Evolutionary conservation across 2,329 filamentous ascomycete genomes (phyloP).

Genomic region (Tolypocladium pustulatum): DNA sequence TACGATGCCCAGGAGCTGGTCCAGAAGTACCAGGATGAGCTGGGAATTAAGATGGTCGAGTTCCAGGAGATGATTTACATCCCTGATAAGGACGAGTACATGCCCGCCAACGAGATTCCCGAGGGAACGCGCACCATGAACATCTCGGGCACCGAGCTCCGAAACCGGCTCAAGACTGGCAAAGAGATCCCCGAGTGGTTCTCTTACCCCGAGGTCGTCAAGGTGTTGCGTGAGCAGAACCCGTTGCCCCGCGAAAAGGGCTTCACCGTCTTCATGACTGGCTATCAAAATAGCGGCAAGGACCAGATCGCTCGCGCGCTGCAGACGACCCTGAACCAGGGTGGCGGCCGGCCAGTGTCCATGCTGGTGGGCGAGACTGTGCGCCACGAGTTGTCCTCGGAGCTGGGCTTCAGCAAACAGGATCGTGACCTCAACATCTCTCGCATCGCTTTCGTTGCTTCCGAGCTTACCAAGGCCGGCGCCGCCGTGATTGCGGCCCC

Average conservation of each 20-base stretch:
- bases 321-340: conserved; percentile 96
- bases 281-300: conserved; percentile 94
- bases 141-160: conserved; percentile 84
- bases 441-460: conserved; percentile 92
- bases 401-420: conserved; percentile 87
- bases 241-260: conserved; percentile 84
- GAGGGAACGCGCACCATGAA: conserved; percentile 76
- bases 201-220: conserved; percentile 97
- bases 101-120: conserved; percentile 80
- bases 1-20: conserved; percentile 96
- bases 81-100: conserved; percentile 94
- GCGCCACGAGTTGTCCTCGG: conserved; percentile 81
- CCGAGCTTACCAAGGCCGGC: conserved; percentile 85
- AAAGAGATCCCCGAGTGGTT: conserved; percentile 98
- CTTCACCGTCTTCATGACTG: conserved; percentile 96
- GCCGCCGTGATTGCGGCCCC: conserved; percentile 93
- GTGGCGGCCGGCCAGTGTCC: conserved; percentile 88
- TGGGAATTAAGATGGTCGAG: conserved; percentile 96
- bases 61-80: conserved; percentile 99
- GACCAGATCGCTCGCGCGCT: conserved; percentile 91
- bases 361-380: conserved; percentile 94
- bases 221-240: conserved; percentile 91
- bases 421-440: conserved; percentile 93
- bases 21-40: conserved; percentile 91
- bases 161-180: conserved; percentile 79